Conservation (phyloP, 345 rosid species). For the Raphanus sativus region DNA sequence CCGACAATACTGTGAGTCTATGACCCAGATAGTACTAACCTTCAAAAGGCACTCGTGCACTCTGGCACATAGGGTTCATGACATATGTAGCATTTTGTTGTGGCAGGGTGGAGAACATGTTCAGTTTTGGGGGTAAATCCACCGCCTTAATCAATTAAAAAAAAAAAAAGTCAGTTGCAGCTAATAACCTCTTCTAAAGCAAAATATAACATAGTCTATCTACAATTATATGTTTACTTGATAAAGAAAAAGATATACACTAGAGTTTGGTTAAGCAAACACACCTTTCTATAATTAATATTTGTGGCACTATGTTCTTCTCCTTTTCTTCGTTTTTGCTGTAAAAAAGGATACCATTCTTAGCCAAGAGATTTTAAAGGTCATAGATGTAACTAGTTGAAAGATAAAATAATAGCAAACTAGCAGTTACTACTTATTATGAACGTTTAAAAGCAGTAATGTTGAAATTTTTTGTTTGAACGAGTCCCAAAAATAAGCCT, state of each 20-base stretch:
- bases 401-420: slow-evolving; percentile 6
- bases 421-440: too few species aligned
- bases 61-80: slow-evolving; percentile 47
- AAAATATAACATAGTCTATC: background rate
- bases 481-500: background rate
- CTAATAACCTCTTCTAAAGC: background rate
- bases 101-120: slow-evolving; percentile 46
- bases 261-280: slow-evolving; percentile 7
- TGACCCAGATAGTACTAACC: slow-evolving; percentile 48
- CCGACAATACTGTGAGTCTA: background rate
- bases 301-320: slow-evolving; percentile 65
- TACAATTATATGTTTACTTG: background rate
- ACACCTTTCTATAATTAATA: slow-evolving; percentile 66
- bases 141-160: slow-evolving; percentile 58
- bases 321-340: slow-evolving; percentile 92
- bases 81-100: slow-evolving; percentile 55
- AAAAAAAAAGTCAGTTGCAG: background rate
- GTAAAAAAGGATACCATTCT: slow-evolving; percentile 27
- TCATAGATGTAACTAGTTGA: background rate
- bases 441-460: background rate
- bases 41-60: slow-evolving; percentile 49
- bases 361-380: slow-evolving; percentile 3
- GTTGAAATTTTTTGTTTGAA: background rate
- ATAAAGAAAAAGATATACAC: slow-evolving; percentile 7
- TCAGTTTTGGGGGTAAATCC: slow-evolving; percentile 65